Percentiles rank a stretch among this genome's conserved stretches.
These are phyloP conservation scores for Bryoerythrophyllum caledonicum DNA, from an alignment of 225 moss, liverwort and hornwort genomes.

Conservation along the genomic window DNA sequence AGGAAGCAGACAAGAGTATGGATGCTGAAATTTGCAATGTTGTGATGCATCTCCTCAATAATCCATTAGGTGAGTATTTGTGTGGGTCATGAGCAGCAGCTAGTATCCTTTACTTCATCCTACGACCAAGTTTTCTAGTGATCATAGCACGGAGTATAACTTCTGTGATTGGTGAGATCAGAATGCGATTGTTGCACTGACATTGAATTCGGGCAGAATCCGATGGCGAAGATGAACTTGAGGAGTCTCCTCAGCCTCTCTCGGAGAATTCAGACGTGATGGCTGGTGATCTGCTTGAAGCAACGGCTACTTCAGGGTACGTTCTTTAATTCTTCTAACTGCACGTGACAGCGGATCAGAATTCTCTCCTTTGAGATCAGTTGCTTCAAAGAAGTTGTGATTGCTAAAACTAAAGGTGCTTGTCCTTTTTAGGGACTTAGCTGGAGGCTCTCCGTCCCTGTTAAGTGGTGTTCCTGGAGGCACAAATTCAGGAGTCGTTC, in stretches of 20 bases:
- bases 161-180: slow-evolving; percentile 18
- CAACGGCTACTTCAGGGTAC: slow-evolving; percentile 57
- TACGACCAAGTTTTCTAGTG: neutral
- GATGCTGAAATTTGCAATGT: slow-evolving; percentile 67
- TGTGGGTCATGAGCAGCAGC: slow-evolving; percentile 5
- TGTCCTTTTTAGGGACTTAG: slow-evolving; percentile 42
- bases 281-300: slow-evolving; percentile 48
- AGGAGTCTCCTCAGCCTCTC: slow-evolving; percentile 61
- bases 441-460: slow-evolving; percentile 37
- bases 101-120: neutral
- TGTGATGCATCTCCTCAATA: slow-evolving; percentile 70
- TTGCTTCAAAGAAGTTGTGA: neutral
- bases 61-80: slow-evolving; percentile 61
- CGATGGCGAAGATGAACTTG: slow-evolving; percentile 68
- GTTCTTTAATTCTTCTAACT: neutral
- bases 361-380: neutral
- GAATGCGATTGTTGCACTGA: slow-evolving; percentile 8
- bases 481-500: slow-evolving; percentile 59
- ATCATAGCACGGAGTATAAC: neutral
- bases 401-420: slow-evolving; percentile 16
- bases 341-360: neutral
- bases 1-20: slow-evolving; percentile 64
- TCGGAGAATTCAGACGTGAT: slow-evolving; percentile 59
- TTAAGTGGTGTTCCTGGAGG: slow-evolving; percentile 36
- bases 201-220: slow-evolving; percentile 43